Base-by-base conservation (phyloP, 768 basidiomycete genomes). In the Lactifluus piperatus region DNA sequence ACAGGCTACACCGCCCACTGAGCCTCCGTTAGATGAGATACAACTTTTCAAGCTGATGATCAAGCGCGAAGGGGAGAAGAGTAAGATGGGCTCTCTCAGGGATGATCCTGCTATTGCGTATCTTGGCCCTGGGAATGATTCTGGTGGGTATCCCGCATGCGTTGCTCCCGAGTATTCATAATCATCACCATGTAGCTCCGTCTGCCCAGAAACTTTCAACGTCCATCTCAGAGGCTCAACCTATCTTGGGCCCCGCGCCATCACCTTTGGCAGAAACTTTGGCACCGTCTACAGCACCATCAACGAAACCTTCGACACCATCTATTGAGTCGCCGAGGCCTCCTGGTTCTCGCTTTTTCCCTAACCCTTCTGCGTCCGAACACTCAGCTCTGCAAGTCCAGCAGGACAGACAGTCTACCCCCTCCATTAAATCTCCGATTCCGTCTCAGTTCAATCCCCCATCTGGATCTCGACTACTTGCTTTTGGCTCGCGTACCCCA, bases 41-140 rank as follows among this genome's bases (percentile, higher is more conserved):
- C 88, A 91, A 60, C 71, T 88, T 37, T 91, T 92, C 79, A 86
- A 85, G 64, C 65, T 90, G 65, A 75, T 91, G 75, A 91, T 92
- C 86, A 88, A 88, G 70, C 76, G 81, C 60, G 88, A 88, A 65
- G 83, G 88, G 61, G 75, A 77, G 57, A 78, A 76, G 68, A 76
- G 72, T 56, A 76, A 72, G 54, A 59, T 65, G 5, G 73, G 72
- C 22, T 43, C 53, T 18, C 37, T 54, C 30, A 45, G 44, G 24
- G 49, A 37, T 18, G 59, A 60, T 41, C 50, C 59, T 14, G 44
- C 49, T 13, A 44, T 60, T 39, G 54, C 59, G 54, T 51, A 51
- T 51, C 26, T 56, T 41, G 45, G 50, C 36, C 36, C 58, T 24
- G 62, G 53, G 10, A 22, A 43, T n/a, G 59, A 60, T 39, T 44